Conservation (phyloP, 495 filamentous ascomycete genomes). For the Podospora australis region DNA sequence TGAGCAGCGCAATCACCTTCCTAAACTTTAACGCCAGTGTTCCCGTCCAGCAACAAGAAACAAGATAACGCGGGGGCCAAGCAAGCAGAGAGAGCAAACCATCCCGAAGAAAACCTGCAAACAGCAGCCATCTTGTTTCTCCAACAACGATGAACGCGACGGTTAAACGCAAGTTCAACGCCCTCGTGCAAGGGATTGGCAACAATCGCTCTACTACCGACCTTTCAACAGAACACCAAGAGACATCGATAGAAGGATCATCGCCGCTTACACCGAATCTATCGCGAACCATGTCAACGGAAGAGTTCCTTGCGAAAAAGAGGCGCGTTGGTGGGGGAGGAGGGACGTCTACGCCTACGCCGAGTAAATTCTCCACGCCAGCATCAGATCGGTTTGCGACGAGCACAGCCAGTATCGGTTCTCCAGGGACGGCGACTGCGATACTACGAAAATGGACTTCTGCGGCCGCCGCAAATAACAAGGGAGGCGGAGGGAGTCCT, state of each 20-base stretch:
- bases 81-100: too few relatives aligned
- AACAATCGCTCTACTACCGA: conserved; percentile 12
- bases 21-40: too few relatives aligned
- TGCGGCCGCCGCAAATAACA: too few relatives aligned
- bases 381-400: not conserved
- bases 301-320: conserved; percentile 40
- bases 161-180: conserved; percentile 53
- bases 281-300: conserved; percentile 20
- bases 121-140: too few relatives aligned
- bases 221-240: conserved; percentile 8
- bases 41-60: too few relatives aligned
- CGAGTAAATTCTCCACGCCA: conserved; percentile 12
- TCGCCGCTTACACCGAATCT: conserved; percentile 5
- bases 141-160: conserved; percentile 48
- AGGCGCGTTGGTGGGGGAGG: conserved; percentile 35
- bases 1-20: too few relatives aligned
- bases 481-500: too few relatives aligned
- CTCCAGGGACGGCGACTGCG: too few relatives aligned
- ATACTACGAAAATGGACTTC: too few relatives aligned
- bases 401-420: not conserved
- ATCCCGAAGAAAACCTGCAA: too few relatives aligned
- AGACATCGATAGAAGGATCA: not conserved
- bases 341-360: conserved; percentile 15
- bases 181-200: conserved; percentile 47
- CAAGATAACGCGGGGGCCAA: too few relatives aligned